These are phyloP conservation scores for Collybia sp. DNA, from an alignment of 768 basidiomycete genomes.

Conservation along the genomic window DNA sequence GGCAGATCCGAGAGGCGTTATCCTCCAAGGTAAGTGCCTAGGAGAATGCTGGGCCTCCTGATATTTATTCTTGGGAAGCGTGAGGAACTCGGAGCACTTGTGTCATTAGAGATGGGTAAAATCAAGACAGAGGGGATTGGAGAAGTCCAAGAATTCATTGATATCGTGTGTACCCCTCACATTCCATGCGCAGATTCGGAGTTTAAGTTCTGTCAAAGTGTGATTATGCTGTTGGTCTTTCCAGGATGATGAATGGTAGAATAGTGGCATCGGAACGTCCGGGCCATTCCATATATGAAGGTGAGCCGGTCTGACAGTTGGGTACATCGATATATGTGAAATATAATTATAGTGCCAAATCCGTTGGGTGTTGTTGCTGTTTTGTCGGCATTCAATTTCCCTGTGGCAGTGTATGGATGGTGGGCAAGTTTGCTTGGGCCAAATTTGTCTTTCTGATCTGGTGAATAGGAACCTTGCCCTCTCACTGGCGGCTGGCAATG, in stretches of 20 bases:
- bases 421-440: constrained; percentile 21
- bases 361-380: constrained; percentile 73
- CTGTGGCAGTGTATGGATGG: constrained; percentile 92
- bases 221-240: constrained; percentile 91
- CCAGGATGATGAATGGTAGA: constrained; percentile 91
- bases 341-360: constrained; percentile 67
- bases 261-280: constrained; percentile 86
- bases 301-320: constrained; percentile 28
- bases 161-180: constrained; percentile 63
- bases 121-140: constrained; percentile 87
- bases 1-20: constrained; percentile 83
- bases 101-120: constrained; percentile 90
- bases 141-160: constrained; percentile 93
- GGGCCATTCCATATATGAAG: constrained; percentile 88
- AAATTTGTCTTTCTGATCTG: background rate
- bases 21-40: constrained; percentile 56
- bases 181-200: constrained; percentile 1
- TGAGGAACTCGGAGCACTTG: constrained; percentile 73
- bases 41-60: constrained; percentile 7
- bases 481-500: constrained; percentile 86
- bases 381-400: constrained; percentile 95
- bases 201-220: constrained; percentile 49
- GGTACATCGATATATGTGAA: constrained; percentile 9
- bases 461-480: constrained; percentile 78
- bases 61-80: constrained; percentile 37